Percentiles rank a stretch among this genome's conserved stretches.
phyloP scores from a whole-genome alignment of 805 yeast species.

The Kodamaea kaohsiungensis region DNA sequence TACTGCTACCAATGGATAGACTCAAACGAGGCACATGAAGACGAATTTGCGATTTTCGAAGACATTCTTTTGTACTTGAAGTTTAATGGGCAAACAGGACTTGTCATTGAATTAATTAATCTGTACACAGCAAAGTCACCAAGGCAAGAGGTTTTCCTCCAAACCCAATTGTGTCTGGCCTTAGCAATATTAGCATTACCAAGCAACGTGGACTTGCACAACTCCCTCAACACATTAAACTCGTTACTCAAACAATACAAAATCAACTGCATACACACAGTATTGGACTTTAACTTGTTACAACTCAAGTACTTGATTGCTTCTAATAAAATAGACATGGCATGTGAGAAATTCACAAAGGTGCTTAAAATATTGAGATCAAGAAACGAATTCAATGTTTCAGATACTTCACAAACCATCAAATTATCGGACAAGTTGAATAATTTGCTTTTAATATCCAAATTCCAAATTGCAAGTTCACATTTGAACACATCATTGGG shows the following conservation, averaged over 20 bases:
- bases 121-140: slow-evolving; percentile 12
- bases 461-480: slow-evolving; percentile 35
- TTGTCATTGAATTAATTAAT: slow-evolving; percentile 12
- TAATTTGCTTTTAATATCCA: slow-evolving; percentile 33
- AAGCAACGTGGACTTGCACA: slow-evolving; percentile 12
- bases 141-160: slow-evolving; percentile 5
- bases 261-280: slow-evolving; percentile 13
- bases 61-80: slow-evolving; percentile 22
- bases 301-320: slow-evolving; percentile 31
- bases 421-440: slow-evolving; percentile 21
- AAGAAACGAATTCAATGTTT: slow-evolving; percentile 31
- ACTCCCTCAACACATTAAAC: slow-evolving; percentile 18
- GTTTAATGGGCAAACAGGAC: slow-evolving; percentile 26
- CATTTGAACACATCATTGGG: slow-evolving; percentile 18
- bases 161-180: slow-evolving; percentile 14
- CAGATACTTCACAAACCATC: slow-evolving; percentile 6
- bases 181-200: slow-evolving; percentile 4
- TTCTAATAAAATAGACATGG: slow-evolving; percentile 18
- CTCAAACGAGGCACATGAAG: neutral
- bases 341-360: slow-evolving; percentile 23
- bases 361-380: slow-evolving; percentile 23
- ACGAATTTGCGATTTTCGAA: slow-evolving; percentile 31
- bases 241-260: slow-evolving; percentile 12
- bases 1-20: neutral
- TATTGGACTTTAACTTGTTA: slow-evolving; percentile 26